A percentile compares a stretch with the other conserved stretches of the same genome.
phyloP scores from a whole-genome alignment of 1,284 basidiomycete genomes.

The Irpex rosettiformis region DNA sequence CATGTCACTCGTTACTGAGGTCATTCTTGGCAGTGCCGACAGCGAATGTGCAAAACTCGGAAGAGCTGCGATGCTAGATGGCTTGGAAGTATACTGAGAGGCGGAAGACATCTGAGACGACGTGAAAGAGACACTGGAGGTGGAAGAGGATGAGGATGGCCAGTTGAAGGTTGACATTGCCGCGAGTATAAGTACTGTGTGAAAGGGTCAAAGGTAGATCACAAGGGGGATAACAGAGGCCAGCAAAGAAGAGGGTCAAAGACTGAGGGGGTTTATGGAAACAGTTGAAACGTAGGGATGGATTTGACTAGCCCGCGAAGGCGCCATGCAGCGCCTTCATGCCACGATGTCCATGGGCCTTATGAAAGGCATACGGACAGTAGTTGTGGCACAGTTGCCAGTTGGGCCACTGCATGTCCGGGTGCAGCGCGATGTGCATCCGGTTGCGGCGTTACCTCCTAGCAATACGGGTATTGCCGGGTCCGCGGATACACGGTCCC shows the following conservation, averaged over 20 bases:
- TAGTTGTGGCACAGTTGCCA: constrained; percentile 9
- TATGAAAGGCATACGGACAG: constrained; percentile 9
- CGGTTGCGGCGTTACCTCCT: constrained; percentile 9
- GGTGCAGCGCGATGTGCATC: constrained; percentile 8
- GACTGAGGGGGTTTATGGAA: not conserved
- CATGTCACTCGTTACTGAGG: constrained; percentile 30
- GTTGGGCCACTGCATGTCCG: constrained; percentile 13
- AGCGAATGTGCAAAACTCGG: constrained; percentile 32
- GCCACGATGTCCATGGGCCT: constrained; percentile 9
- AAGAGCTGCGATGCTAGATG: constrained; percentile 25
- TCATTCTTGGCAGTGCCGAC: constrained; percentile 30
- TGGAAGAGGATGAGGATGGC: constrained; percentile 8
- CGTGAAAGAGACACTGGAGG: constrained; percentile 5
- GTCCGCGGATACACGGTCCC: constrained; percentile 9
- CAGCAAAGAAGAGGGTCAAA: not conserved
- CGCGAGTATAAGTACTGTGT: constrained; percentile 2
- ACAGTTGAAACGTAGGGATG: constrained; percentile 1
- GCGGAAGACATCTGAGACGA: constrained; percentile 12
- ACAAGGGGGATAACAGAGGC: constrained; percentile 6
- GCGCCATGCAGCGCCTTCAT: constrained; percentile 12
- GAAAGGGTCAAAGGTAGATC: not conserved
- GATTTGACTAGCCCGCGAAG: constrained; percentile 9
- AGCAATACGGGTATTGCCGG: constrained; percentile 12
- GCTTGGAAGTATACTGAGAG: constrained; percentile 6
- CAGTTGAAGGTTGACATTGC: not conserved